These are phyloP conservation scores for Gremmenia infestans DNA, from an alignment of 2,329 filamentous ascomycete genomes.

Conservation along the genomic window DNA sequence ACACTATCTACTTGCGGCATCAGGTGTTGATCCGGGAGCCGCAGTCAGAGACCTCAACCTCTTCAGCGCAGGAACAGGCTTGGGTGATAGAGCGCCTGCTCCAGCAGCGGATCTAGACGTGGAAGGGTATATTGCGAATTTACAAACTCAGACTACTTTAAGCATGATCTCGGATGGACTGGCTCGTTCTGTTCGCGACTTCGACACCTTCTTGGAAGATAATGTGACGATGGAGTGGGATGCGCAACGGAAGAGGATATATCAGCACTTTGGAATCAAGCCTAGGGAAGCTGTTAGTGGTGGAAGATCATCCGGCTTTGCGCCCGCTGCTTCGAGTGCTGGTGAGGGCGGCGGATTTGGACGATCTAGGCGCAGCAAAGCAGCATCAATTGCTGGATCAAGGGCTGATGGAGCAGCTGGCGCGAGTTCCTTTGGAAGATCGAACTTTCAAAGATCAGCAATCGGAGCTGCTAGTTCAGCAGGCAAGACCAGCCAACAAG, in stretches of 20 bases:
- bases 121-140: conserved; percentile 74
- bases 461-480: conserved; percentile 74
- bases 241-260: conserved; percentile 84
- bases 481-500: conserved; percentile 49
- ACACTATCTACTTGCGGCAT: conserved; percentile 89
- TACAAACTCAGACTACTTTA: conserved; percentile 85
- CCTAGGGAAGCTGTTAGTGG: conserved; percentile 42
- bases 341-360: conserved; percentile 55
- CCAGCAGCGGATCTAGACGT: conserved; percentile 58
- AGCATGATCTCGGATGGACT: conserved; percentile 91
- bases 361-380: conserved; percentile 50
- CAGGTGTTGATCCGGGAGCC: conserved; percentile 81
- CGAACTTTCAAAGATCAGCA: conserved; percentile 74
- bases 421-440: conserved; percentile 61
- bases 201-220: conserved; percentile 90
- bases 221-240: conserved; percentile 97
- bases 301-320: conserved; percentile 22
- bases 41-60: conserved; percentile 82
- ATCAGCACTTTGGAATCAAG: conserved; percentile 91
- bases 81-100: conserved; percentile 39
- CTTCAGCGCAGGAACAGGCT: conserved; percentile 55
- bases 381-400: conserved; percentile 32
- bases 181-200: conserved; percentile 82
- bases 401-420: conserved; percentile 27
- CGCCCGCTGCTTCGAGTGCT: conserved; percentile 34